Conservation (phyloP, 1,139 yeast species). For the Yamadazyma kanchanaburiensis region DNA sequence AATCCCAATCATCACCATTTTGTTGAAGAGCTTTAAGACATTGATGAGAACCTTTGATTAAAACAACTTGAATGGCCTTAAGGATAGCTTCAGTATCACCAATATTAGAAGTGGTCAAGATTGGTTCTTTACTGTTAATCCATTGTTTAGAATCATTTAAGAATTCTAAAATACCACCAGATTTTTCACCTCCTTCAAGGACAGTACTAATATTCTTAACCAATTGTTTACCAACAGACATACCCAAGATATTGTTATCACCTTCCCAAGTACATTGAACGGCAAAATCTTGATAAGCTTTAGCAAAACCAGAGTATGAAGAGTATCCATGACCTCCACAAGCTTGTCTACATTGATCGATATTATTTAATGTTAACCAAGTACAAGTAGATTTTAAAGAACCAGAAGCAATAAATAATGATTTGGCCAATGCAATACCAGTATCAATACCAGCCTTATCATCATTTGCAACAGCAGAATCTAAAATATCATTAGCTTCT, state of each 20-base stretch:
- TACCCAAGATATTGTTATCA: slow-evolving; percentile 47
- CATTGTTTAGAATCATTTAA: slow-evolving; percentile 34
- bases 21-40: slow-evolving; percentile 28
- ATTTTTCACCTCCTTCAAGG: slow-evolving; percentile 29
- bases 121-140: slow-evolving; percentile 20
- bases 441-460: slow-evolving; percentile 34
- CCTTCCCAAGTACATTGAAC: slow-evolving; percentile 56
- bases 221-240: slow-evolving; percentile 46
- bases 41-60: slow-evolving; percentile 36
- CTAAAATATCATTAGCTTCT: slow-evolving; percentile 52
- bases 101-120: slow-evolving; percentile 29
- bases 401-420: slow-evolving; percentile 46
- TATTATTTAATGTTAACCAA: slow-evolving; percentile 46
- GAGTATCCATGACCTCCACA: slow-evolving; percentile 56
- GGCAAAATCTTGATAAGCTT: slow-evolving; percentile 47
- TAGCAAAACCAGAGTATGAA: slow-evolving; percentile 45
- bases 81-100: slow-evolving; percentile 30
- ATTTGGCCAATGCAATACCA: slow-evolving; percentile 40
- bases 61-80: slow-evolving; percentile 39
- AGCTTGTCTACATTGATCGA: slow-evolving; percentile 48
- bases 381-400: slow-evolving; percentile 47
- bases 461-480: slow-evolving; percentile 47
- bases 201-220: slow-evolving; percentile 36
- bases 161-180: slow-evolving; percentile 35
- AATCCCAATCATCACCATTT: slow-evolving; percentile 35